A percentile compares a stretch with the other conserved stretches of the same genome.
These are phyloP conservation scores for Aethionema arabicum DNA, from an alignment of 345 rosid species.

Conservation along the genomic window DNA sequence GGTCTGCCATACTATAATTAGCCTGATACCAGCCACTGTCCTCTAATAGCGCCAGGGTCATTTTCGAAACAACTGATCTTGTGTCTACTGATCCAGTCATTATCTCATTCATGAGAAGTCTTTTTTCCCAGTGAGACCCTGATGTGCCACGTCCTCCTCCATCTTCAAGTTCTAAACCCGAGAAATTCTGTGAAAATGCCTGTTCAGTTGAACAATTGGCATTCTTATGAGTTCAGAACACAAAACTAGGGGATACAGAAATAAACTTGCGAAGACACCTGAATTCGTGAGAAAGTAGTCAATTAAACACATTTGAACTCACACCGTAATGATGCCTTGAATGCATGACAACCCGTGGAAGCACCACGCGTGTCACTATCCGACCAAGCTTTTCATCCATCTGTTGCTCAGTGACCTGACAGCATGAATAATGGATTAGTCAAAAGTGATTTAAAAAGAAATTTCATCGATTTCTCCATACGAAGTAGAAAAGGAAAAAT, in stretches of 20 bases:
- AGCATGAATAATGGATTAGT: slow-evolving; percentile 12
- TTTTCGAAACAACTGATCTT: slow-evolving; percentile 95
- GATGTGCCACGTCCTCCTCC: slow-evolving; percentile 99
- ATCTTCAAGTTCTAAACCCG: slow-evolving; percentile 98
- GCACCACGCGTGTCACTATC: slow-evolving; percentile 88
- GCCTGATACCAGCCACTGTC: slow-evolving; percentile 99
- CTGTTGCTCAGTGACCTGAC: slow-evolving; percentile 76
- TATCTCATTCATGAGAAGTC: slow-evolving; percentile 98
- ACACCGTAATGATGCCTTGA: slow-evolving; percentile 97
- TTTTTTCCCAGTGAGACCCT: slow-evolving; percentile 99
- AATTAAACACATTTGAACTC: slow-evolving; percentile 18
- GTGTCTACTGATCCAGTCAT: slow-evolving; percentile 99
- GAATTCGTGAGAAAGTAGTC: slow-evolving; percentile 5
- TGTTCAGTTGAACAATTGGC: slow-evolving; percentile 36
- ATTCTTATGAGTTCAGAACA: slow-evolving; percentile 14
- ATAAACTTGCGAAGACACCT: slow-evolving; percentile 5
- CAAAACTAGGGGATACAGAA: slow-evolving; percentile 6
- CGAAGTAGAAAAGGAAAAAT: background rate
- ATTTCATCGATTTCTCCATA: slow-evolving; percentile 1
- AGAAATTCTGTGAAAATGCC: slow-evolving; percentile 94
- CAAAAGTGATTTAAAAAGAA: background rate
- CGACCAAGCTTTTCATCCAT: slow-evolving; percentile 97
- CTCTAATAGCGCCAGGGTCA: slow-evolving; percentile 93
- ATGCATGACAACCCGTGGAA: slow-evolving; percentile 96
- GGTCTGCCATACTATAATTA: slow-evolving; percentile 96